These are phyloP conservation scores for Pseudopyrenochaeta lycopersici DNA, from an alignment of 2,329 filamentous ascomycete genomes.

Conservation along the genomic window DNA sequence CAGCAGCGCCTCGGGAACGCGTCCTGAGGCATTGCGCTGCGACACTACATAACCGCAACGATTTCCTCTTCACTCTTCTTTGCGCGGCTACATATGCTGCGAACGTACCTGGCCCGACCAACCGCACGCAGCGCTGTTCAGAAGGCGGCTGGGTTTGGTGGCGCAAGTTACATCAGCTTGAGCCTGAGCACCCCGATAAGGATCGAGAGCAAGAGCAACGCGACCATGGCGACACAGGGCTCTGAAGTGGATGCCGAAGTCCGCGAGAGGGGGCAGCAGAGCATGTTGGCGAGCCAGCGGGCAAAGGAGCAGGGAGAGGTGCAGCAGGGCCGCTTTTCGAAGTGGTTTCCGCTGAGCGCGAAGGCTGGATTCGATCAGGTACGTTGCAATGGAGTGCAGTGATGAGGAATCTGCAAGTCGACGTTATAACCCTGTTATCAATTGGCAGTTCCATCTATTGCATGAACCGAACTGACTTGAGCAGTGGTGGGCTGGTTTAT, in stretches of 20 bases:
- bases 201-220: slow-evolving; percentile 32
- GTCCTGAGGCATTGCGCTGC: slow-evolving; percentile 25
- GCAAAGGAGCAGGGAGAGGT: slow-evolving; percentile 49
- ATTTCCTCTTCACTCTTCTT: slow-evolving; percentile 40
- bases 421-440: no score
- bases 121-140: slow-evolving; percentile 29
- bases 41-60: slow-evolving; percentile 36
- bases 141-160: slow-evolving; percentile 40
- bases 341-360: slow-evolving; percentile 86
- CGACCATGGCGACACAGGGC: slow-evolving; percentile 41
- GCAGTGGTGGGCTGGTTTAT: slow-evolving; percentile 81
- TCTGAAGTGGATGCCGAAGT: slow-evolving; percentile 21
- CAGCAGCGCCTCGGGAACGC: slow-evolving; percentile 26
- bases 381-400: no score
- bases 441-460: no score
- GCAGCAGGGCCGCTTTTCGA: slow-evolving; percentile 38
- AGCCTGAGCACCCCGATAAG: slow-evolving; percentile 39
- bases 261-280: slow-evolving; percentile 51
- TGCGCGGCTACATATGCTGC: slow-evolving; percentile 47
- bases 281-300: slow-evolving; percentile 59
- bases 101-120: slow-evolving; percentile 35
- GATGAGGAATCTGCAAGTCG: no score
- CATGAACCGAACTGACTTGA: no score
- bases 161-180: slow-evolving; percentile 42
- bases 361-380: slow-evolving; percentile 75